Conservation (phyloP, 805 yeast genomes). For the Ogataea methanolica region DNA sequence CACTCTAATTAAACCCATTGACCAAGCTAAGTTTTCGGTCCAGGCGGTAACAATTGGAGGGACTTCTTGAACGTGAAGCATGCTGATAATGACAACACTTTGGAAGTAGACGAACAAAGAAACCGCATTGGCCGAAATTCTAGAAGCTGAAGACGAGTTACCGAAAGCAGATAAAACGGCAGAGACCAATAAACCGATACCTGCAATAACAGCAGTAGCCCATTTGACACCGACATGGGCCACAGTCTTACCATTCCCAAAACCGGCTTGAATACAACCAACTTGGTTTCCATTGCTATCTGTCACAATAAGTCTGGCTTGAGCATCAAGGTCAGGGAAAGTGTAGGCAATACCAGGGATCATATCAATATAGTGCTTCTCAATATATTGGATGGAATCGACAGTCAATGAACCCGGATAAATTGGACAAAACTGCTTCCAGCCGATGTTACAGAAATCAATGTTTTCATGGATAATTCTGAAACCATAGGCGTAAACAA, state of each 20-base stretch:
- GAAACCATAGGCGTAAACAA: constrained; percentile 85
- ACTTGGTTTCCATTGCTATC: constrained; percentile 36
- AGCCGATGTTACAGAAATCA: constrained; percentile 60
- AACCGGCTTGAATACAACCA: constrained; percentile 74
- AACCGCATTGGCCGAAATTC: constrained; percentile 80
- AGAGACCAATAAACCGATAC: constrained; percentile 79
- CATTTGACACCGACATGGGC: constrained; percentile 79
- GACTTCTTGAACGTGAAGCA: constrained; percentile 79
- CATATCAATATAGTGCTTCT: constrained; percentile 41
- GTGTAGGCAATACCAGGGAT: constrained; percentile 84
- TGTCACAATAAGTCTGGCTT: constrained; percentile 50
- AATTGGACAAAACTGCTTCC: constrained; percentile 90
- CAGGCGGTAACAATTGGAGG: constrained; percentile 94
- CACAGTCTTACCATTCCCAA: constrained; percentile 76
- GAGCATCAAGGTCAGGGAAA: constrained; percentile 85
- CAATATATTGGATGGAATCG: constrained; percentile 60
- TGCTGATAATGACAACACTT: constrained; percentile 74
- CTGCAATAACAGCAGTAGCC: constrained; percentile 91
- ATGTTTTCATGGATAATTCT: constrained; percentile 52
- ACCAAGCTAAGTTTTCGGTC: constrained; percentile 92
- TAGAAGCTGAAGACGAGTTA: constrained; percentile 84
- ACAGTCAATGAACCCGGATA: constrained; percentile 78
- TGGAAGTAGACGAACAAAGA: constrained; percentile 86
- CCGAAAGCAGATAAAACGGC: constrained; percentile 82
- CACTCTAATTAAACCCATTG: constrained; percentile 82